Base-by-base conservation (phyloP, 1,139 yeast genomes). In the Debaryomycetaceae sp. region DNA sequence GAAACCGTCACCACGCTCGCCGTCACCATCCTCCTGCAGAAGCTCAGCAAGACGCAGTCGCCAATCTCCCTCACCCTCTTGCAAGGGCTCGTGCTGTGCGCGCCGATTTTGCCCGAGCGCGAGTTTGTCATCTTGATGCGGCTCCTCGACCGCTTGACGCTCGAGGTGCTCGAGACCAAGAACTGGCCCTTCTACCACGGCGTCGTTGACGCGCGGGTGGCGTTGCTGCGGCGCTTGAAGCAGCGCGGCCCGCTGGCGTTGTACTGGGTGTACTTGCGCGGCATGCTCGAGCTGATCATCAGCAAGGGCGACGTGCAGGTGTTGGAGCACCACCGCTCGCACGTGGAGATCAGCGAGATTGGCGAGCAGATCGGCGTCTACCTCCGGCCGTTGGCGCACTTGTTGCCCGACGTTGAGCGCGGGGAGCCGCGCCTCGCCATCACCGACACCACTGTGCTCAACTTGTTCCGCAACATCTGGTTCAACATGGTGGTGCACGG, bases 401-500 rank as follows among this genome's bases (percentile, higher is more conserved):
- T 88, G 24, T 65, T 88, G 34, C 96, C 96, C 2, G 59, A 66
- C 26, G 65, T 70, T 10, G 65, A 67, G 21, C 55, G 58, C 14
- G 60, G 58, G 29, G 71, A 49, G 34, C 43, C 40, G 36, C 66
- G 66, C 3, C 53, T 65, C 35, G 40, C 48, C 18, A 53, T 76
- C 16, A 51, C 51, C 9, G 73, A 75, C 34, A 60, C 71, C 25
- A 65, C 59, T 11, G 67, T 75, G 2, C 59, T 74, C 32, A 63
- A 72, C 27, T 60, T 81, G 36, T 86, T 89, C 61, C 75, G 95
- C 48, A 84, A 91, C 53, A 78, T 86, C 30, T 93, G 99, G 99
- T 88, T 84, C 53, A 91, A 89, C 49, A 69, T 91, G 73, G 93
- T 83, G 4, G 85, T 89, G 26, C 96, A 91, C 55, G 98, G 98